Base-by-base conservation (phyloP, 2,329 filamentous ascomycete genomes). In the Lasiodiplodia theobromae region DNA sequence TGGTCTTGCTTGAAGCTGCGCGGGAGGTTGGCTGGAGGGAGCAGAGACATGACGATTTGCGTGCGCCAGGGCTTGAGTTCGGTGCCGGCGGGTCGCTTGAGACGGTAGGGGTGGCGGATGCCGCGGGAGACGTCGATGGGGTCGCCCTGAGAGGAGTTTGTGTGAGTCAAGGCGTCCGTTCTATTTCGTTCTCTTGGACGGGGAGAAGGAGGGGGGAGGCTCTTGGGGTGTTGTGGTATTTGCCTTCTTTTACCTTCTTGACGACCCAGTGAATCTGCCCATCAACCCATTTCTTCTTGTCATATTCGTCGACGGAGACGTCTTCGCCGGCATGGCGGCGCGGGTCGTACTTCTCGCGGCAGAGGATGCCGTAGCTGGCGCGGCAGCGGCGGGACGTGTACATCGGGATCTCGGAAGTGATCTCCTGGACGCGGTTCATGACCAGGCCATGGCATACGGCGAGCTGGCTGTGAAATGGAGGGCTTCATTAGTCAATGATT, bases 371-470 rank as follows among this genome's bases (percentile, higher is more conserved):
- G 49, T 72, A 72, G 2, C 58, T 68, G 16, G 68, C 71, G 25
- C 71, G 34, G 54, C 64, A 69, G 38, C 71, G 70, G 7, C 70
- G 60, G 47, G 53, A 62, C 10, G 38, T 60, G 34, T 85, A 74
- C 5, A 84, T 80, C 0, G 82, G 71, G 5, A 72, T 71, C 4
- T 75, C 74, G 18, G 76, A 74, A 0, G 77, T 79, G 18, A 82
- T 75, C 49, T 75, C 80, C 67, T 85, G 82, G 37, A 83, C 76
- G 31, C 82, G 77, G 54, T 86, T 82, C 3, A 82, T 75, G 3
- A 85, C 78, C 10, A 86, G 73, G 0, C 84, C 83, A 56, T 82
- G 81, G 8, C 83, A 82, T 2, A 86, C 83, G 12, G 85, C 82
- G 0, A 86, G 79, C 57, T 85, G 82, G 18, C 60, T 63, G 10